Evolutionary conservation across 345 rosid genomes (phyloP).

Genomic region (Camelina sativa): DNA sequence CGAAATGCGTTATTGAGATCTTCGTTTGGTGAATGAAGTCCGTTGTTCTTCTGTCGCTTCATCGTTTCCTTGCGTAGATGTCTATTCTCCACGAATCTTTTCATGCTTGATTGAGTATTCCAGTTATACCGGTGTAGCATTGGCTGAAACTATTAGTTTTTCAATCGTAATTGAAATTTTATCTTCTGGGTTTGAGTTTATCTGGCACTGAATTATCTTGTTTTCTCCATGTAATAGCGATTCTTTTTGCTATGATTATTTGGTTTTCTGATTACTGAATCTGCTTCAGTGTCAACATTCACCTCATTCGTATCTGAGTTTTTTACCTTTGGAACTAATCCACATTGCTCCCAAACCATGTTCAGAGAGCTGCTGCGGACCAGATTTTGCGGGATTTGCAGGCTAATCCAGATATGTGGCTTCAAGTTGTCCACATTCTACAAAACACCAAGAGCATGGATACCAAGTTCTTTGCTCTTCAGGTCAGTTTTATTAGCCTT

Average conservation of each 20-base stretch:
- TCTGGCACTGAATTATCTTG: constrained; percentile 5
- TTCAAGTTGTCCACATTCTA: constrained; percentile 91
- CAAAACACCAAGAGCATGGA: constrained; percentile 81
- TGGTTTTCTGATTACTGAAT: neutral
- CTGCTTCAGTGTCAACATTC: constrained; percentile 14
- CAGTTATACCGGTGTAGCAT: neutral
- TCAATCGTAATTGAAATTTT: neutral
- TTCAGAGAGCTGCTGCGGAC: constrained; percentile 94
- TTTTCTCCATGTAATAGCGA: neutral
- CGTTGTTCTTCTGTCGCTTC: neutral
- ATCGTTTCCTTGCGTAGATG: neutral
- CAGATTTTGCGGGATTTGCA: constrained; percentile 96
- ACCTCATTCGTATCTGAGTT: constrained; percentile 13
- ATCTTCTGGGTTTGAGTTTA: constrained; percentile 7
- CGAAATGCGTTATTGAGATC: neutral
- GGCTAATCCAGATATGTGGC: constrained; percentile 97
- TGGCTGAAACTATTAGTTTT: no score
- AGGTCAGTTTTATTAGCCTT: constrained; percentile 54
- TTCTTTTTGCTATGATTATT: neutral
- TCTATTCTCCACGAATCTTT: neutral
- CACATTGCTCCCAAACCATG: constrained; percentile 27
- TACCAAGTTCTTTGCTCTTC: constrained; percentile 96
- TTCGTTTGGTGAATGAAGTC: neutral
- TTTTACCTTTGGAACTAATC: constrained; percentile 19
- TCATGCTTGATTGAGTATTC: constrained; percentile 12